phyloP scores from a whole-genome alignment of 2,329 filamentous ascomycete species.

The Apiospora sp. region DNA sequence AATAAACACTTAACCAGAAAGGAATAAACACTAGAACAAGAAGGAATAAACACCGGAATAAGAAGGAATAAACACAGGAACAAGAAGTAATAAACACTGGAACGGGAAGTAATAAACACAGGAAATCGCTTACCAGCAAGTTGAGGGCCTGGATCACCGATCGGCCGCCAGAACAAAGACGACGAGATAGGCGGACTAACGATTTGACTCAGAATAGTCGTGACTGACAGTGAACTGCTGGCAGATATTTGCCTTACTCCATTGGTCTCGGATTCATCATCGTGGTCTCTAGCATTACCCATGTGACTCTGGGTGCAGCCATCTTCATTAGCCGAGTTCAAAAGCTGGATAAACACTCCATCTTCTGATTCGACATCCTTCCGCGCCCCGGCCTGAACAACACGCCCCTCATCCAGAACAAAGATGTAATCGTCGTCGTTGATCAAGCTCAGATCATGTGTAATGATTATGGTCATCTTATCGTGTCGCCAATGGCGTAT shows the following conservation, averaged over 20 bases:
- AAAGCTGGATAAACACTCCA: conserved; percentile 54
- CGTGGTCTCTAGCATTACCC: neutral
- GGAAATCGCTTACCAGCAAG: no score
- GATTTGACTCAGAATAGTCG: neutral
- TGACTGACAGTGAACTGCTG: neutral
- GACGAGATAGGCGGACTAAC: conserved; percentile 7
- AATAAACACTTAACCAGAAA: no score
- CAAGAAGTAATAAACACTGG: no score
- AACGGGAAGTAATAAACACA: no score
- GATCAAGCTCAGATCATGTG: conserved; percentile 86
- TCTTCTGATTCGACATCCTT: conserved; percentile 55
- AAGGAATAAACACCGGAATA: no score
- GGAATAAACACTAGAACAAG: no score
- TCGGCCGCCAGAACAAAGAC: conserved; percentile 17
- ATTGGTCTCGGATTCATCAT: conserved; percentile 26
- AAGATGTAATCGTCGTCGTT: conserved; percentile 77
- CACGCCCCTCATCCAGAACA: conserved; percentile 72
- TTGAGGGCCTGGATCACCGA: neutral
- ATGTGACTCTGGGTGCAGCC: neutral
- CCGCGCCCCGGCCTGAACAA: conserved; percentile 75
- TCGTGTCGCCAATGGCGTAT: conserved; percentile 79
- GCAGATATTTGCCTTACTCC: conserved; percentile 40
- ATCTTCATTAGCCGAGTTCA: neutral
- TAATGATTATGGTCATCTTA: conserved; percentile 92
- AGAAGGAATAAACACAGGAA: no score